Evolutionary conservation across 495 filamentous ascomycete species (phyloP), one percentile per base, ranked within the genome.

Genomic region (Massariosphaeria phaeospora): DNA sequence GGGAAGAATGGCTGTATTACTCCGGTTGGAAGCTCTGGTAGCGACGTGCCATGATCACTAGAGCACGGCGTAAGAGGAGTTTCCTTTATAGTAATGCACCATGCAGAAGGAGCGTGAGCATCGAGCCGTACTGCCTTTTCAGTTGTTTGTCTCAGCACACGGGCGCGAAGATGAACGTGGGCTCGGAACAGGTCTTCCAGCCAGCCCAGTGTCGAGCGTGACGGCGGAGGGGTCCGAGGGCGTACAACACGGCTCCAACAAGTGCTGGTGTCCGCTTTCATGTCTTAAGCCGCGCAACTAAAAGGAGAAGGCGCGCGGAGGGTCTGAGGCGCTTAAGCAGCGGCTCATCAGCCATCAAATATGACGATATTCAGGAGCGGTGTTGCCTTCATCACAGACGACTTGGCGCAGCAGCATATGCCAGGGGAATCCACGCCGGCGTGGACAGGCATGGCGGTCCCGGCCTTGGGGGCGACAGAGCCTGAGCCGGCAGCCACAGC

Each of bases 351-450:
- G 31, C 48, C 24, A 24, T 21, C 29, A 23, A 29, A 51, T 29
- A 63, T 59, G 54, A 59, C 54, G 54, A 59, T 59, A 49, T 53
- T 63, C 60, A 63, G 60, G 60, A 62, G 59, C 55, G 27, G 44
- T 21, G n/a, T n/a, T n/a, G n/a, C 41, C 31, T 29, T 29, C 27
- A 47, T 43, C 40, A 26, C 40, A 41, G 41, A 39, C 31, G 43
- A 11, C 50, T 53, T 44, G 39, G 51, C 51, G 49, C 21, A 30
- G 21, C 38, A 41, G 27, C 49, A 24, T 21, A 30, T 35, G 42
- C 46, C 48, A 42, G 48, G 42, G 53, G 26, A 24, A 36, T 43
- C 52, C 17, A 27, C 48, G n/a, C 44, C 20, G n/a, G 29, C n/a
- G 26, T 17, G 18, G 30, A 30, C 48, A 39, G 38, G 48, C 40